Evolutionary conservation across 164 flowering plant species (phyloP).

Genomic region (Liriodendron chinense): DNA sequence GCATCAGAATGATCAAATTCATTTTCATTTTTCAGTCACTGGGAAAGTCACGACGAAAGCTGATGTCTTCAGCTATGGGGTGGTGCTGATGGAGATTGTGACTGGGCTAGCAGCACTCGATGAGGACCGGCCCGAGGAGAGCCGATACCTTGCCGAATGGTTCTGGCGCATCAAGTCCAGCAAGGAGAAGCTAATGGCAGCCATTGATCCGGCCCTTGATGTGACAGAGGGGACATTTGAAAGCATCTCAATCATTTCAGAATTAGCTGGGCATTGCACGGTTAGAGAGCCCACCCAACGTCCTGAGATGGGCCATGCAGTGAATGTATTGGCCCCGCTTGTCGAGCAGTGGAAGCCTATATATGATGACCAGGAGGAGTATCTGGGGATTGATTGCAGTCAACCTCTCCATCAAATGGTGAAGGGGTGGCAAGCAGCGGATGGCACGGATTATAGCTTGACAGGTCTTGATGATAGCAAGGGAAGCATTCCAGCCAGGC

Average conservation of each 20-base stretch:
- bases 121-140: constrained; percentile 67
- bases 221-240: constrained; percentile 47
- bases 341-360: constrained; percentile 77
- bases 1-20: neutral
- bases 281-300: constrained; percentile 75
- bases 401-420: constrained; percentile 63
- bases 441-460: constrained; percentile 33
- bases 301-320: constrained; percentile 85
- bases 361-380: constrained; percentile 43
- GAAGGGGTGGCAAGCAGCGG: constrained; percentile 69
- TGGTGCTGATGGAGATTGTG: constrained; percentile 79
- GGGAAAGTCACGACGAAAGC: constrained; percentile 79
- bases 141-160: constrained; percentile 70
- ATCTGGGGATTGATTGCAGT: constrained; percentile 53
- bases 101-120: constrained; percentile 77
- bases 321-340: constrained; percentile 52
- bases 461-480: constrained; percentile 49
- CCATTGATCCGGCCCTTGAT: constrained; percentile 59
- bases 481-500: constrained; percentile 69
- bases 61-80: constrained; percentile 84
- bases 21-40: constrained; percentile 46
- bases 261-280: constrained; percentile 87
- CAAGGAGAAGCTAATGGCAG: constrained; percentile 48
- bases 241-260: constrained; percentile 54
- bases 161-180: constrained; percentile 61